Evolutionary conservation across 345 rosid species (phyloP), one percentile per base, ranked within the genome.

Genomic region (Dipteronia sinensis): DNA sequence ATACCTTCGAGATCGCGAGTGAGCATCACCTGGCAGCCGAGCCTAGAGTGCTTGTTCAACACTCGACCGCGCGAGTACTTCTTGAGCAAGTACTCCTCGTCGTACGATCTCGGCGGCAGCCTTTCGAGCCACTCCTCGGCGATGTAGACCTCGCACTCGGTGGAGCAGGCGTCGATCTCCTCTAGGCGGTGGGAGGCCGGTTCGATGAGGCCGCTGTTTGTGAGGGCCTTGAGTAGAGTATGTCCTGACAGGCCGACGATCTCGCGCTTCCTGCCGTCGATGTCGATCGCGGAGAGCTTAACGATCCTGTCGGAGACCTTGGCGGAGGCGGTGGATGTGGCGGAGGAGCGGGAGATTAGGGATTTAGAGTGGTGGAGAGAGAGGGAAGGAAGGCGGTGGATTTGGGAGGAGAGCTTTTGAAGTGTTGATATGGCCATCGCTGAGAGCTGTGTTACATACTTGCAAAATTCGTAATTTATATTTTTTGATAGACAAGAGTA

Each of bases 111-210:
- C 0, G 94, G 89, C 0, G 99, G 98, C 15, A 96, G 94, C 93
- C 71, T 90, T 42, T 88, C 88, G 5, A 96, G 85, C 98, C 98
- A 94, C 72, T 96, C 99, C 90, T 96, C 88, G 2, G 98, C 99
- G 90, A 96, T 94, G 85, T 71, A 90, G 75, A 96, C 99, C 90
- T 96, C 99, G 87, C 98, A 96, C 78, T 96, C 99, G 15, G 99
- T 90, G 42, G 97, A 94, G 86, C 99, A 96, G 65, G 99, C 99
- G 13, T 96, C 99, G 89, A 96, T 94, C 67, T 96, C 98, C 62
- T 94, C 99, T 38, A 92, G 87, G 12, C 98, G 90, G 84, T 94
- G 98, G 25, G 99, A 96, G 19, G 84, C 92, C 31, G 98, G 98
- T 71, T 96, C 99, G 79, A 96, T 96, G 55, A 94, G 81, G 13